Evolutionary conservation across 2,329 filamentous ascomycete species (phyloP), one percentile per base, ranked within the genome.

Genomic region (Calonectria hawksworthii): DNA sequence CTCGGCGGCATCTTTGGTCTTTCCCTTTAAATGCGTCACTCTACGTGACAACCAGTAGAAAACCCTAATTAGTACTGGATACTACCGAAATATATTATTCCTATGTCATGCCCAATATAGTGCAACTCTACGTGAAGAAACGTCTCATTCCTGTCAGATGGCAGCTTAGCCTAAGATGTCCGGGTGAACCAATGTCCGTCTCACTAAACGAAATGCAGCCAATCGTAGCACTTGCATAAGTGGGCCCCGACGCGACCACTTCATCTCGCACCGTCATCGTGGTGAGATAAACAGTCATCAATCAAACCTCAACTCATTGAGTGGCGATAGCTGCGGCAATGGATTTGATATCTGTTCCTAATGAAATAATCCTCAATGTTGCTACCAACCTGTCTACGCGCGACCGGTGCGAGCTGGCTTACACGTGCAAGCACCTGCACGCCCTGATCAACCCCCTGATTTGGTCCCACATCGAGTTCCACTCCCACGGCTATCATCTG

Each of bases 1-100:
- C 56, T 63, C 14, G 36, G 56, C 23, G 16, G 36, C 56, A 36
- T 63, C 16, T 63, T 63, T 28, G 26, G 26, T 13, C 5, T 63
- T 26, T 63, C 56, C 16, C 8, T 63, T 6, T 63, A 63, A 28
- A 30, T 63, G 23, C 4, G 7, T 32, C 34, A 21, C 36, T 18
- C 16, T 26, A 28, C 11, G 56, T 38, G n/a, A 18, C 16, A 14
- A 4, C 23, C 5, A 41, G 13, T 26, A 63, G n/a, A 26, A 28
- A 38, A 21, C n/a, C 23, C 18, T 63, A 38, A 63, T 36, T 63
- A 63, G 56, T 63, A 41, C 56, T 63, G 56, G 56, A 63, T 63
- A 63, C 56, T 41, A 59, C 10, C 18, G 1, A 41, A 63, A 63
- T 36, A 41, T 47, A 47, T 47, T 23, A 47, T 23, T 23, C n/a